Conservation (phyloP, 805 yeast species). For the Torulaspora quercuum region DNA sequence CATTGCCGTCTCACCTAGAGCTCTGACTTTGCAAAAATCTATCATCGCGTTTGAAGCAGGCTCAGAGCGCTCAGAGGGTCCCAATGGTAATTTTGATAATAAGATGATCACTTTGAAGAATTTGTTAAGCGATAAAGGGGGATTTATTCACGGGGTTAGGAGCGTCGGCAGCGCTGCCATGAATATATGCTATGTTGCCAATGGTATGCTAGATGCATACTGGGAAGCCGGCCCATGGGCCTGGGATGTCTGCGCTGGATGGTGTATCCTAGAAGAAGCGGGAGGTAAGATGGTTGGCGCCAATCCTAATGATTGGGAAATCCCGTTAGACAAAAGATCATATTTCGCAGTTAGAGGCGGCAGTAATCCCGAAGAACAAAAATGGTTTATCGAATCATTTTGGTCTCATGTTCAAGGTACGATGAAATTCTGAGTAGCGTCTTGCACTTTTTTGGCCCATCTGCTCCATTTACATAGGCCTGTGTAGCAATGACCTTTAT, state of each 20-base stretch:
- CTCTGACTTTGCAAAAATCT: constrained; percentile 48
- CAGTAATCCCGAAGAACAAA: constrained; percentile 42
- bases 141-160: constrained; percentile 59
- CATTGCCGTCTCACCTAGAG: constrained; percentile 35
- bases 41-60: constrained; percentile 61
- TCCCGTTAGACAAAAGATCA: constrained; percentile 49
- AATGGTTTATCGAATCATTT: constrained; percentile 45
- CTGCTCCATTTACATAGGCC: too few relatives aligned
- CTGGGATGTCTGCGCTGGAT: constrained; percentile 71
- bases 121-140: constrained; percentile 48
- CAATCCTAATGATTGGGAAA: constrained; percentile 46
- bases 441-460: neutral
- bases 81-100: constrained; percentile 47
- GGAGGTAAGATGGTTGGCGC: constrained; percentile 60
- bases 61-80: constrained; percentile 53
- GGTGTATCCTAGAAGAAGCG: constrained; percentile 57
- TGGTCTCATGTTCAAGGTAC: constrained; percentile 50
- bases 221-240: constrained; percentile 72
- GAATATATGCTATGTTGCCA: constrained; percentile 55
- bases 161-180: constrained; percentile 63
- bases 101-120: constrained; percentile 49
- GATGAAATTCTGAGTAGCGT: constrained; percentile 37
- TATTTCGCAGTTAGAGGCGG: constrained; percentile 56
- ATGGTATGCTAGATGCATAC: constrained; percentile 56
- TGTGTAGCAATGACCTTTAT: too few relatives aligned